Conservation (phyloP, 179 eudicot genomes). For the Monotropa hypopitys region DNA sequence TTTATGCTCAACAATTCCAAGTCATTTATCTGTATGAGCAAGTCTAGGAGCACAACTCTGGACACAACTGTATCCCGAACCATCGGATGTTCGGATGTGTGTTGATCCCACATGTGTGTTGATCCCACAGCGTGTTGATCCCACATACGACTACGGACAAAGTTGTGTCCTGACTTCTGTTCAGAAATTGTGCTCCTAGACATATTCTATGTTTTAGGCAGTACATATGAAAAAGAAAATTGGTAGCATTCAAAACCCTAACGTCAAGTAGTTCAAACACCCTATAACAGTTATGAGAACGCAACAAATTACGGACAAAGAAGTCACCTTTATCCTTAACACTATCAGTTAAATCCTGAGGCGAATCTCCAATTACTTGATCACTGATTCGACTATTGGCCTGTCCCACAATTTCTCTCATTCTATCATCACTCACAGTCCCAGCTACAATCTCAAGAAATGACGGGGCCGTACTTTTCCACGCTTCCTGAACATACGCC, state of each 20-base stretch:
- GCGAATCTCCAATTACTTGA: background rate
- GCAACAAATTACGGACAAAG: background rate
- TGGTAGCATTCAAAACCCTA: background rate
- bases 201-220: background rate
- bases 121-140: no score
- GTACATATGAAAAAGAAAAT: background rate
- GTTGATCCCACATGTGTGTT: no score
- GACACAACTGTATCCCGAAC: no score
- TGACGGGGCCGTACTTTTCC: conserved; percentile 45
- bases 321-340: conserved; percentile 8
- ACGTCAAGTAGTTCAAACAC: background rate
- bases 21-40: background rate
- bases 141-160: no score
- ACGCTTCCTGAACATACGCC: conserved; percentile 35
- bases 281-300: background rate
- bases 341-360: conserved; percentile 2
- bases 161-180: no score
- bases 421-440: conserved; percentile 2
- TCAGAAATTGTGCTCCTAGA: no score
- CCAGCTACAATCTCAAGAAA: conserved; percentile 34
- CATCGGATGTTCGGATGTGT: no score
- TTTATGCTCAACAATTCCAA: background rate
- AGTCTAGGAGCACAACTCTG: no score
- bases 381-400: background rate
- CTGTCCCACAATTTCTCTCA: conserved; percentile 10